Evolutionary conservation across 1,284 basidiomycete genomes (phyloP).

Genomic region (Tilletiopsis washingtonensis): DNA sequence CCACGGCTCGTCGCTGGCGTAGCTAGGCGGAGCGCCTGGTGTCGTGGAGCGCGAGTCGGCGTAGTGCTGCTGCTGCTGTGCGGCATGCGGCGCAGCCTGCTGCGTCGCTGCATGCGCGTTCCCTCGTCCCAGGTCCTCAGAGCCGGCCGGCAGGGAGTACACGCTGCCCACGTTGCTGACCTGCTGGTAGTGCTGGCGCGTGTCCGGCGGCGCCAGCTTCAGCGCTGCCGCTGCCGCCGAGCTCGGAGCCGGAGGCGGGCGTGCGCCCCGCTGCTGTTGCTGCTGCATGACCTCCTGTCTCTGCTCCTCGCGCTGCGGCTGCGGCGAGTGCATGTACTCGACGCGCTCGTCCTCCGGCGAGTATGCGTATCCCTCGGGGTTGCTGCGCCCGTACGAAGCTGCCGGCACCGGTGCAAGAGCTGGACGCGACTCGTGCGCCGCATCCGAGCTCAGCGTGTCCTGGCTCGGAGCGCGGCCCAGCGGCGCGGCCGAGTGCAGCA

Average conservation of each 20-base stretch:
- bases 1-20: no score
- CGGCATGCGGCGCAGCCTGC: no score
- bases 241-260: no score
- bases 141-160: not conserved
- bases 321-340: not conserved
- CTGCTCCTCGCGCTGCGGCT: not conserved
- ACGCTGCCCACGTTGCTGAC: not conserved
- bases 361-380: not conserved
- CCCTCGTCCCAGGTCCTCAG: no score
- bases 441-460: not conserved
- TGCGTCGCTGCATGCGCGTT: no score
- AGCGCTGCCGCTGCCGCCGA: no score
- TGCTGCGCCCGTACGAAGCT: not conserved
- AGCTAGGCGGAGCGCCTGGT: no score
- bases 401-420: not conserved
- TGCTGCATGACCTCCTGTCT: no score
- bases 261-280: no score
- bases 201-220: not conserved
- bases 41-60: no score
- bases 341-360: not conserved
- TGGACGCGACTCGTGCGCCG: not conserved
- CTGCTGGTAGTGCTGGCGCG: not conserved
- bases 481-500: not conserved
- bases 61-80: no score
- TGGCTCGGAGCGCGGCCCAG: not conserved